Evolutionary conservation across 106 monocot genomes (phyloP).

Genomic region (Dioscorea dumetorum): DNA sequence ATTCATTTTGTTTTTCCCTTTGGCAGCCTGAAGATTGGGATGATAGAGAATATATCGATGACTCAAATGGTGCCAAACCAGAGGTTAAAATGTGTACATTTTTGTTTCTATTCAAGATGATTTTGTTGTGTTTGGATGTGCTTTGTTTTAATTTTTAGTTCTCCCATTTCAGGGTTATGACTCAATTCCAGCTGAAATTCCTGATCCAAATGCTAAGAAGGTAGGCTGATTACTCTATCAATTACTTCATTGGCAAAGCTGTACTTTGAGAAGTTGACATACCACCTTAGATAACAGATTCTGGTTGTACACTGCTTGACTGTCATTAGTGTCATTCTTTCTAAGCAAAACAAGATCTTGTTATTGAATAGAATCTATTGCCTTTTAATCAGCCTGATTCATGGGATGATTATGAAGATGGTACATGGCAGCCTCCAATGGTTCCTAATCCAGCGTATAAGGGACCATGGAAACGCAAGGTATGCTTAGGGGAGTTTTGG

Average conservation of each 20-base stretch:
- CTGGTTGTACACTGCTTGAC: not conserved
- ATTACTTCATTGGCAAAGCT: not conserved
- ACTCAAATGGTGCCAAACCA: constrained; percentile 82
- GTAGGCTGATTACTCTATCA: not conserved
- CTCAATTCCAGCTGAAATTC: constrained; percentile 82
- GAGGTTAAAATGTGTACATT: constrained; percentile 31
- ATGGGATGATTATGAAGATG: constrained; percentile 99
- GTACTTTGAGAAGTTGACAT: not conserved
- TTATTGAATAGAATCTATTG: not conserved
- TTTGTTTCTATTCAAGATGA: not conserved
- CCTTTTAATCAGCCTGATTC: constrained; percentile 50
- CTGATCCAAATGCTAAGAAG: constrained; percentile 26
- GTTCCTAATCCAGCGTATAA: constrained; percentile 91
- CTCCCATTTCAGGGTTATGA: constrained; percentile 72
- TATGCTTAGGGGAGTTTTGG: constrained; percentile 13
- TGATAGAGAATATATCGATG: constrained; percentile 79
- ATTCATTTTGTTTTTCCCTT: not conserved
- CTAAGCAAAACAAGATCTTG: too few species aligned
- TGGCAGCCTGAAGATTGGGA: constrained; percentile 92
- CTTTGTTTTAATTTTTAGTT: constrained; percentile 6
- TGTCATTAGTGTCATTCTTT: too few species aligned
- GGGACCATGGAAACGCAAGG: constrained; percentile 94
- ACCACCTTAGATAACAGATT: not conserved
- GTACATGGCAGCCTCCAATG: constrained; percentile 76
- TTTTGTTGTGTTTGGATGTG: not conserved